phyloP scores from a whole-genome alignment of 2,329 filamentous ascomycete genomes.

The Fusarium acutatum region DNA sequence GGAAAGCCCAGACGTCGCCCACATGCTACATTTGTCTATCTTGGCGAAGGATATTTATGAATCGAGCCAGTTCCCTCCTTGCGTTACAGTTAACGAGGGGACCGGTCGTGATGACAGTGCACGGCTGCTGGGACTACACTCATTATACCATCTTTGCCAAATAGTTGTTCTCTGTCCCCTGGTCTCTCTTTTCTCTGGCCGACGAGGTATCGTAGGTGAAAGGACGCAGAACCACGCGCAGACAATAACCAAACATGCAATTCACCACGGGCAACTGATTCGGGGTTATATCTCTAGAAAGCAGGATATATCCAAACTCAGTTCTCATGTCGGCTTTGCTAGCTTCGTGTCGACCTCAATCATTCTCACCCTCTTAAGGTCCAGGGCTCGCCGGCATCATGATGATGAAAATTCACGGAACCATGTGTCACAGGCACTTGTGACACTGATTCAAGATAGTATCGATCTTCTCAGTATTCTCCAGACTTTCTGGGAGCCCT shows the following conservation, averaged over 20 bases:
- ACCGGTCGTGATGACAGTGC: neutral
- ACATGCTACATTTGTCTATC: neutral
- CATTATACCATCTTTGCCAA: neutral
- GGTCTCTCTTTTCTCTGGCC: neutral
- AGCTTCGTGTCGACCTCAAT: neutral
- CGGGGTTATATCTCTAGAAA: neutral
- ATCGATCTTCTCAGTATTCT: neutral
- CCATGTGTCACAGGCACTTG: neutral
- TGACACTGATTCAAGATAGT: neutral
- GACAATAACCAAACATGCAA: neutral
- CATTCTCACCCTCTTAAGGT: neutral
- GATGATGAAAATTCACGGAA: neutral
- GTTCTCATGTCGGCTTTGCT: neutral
- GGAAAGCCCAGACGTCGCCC: neutral
- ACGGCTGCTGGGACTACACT: neutral
- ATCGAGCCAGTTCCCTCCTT: neutral
- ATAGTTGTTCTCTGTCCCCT: neutral
- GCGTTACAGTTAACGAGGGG: neutral
- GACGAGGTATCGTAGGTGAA: accelerated
- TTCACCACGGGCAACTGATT: neutral
- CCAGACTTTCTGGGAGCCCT: neutral
- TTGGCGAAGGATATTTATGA: neutral
- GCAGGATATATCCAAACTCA: neutral
- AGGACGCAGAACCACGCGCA: neutral
- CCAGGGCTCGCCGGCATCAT: neutral